A percentile compares a stretch with the other conserved stretches of the same genome.
phyloP scores from a whole-genome alignment of 2,329 filamentous ascomycete genomes.

The Fusarium setosum region DNA sequence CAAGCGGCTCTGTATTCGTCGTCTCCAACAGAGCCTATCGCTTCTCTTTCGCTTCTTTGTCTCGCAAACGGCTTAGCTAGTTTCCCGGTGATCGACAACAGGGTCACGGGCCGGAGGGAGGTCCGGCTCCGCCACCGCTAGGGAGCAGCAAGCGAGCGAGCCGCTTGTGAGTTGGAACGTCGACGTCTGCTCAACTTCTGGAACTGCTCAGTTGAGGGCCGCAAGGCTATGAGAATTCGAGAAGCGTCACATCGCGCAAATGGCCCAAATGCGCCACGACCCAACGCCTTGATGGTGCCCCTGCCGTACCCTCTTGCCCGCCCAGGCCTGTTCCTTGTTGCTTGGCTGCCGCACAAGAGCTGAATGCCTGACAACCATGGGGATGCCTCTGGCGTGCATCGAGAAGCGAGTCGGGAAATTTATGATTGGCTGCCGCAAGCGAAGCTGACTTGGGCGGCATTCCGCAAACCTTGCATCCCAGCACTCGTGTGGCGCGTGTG shows the following conservation, averaged over 20 bases:
- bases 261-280: neutral
- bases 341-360: constrained; percentile 5
- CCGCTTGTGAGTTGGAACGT: neutral
- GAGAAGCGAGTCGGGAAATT: constrained; percentile 46
- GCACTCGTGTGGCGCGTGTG: neutral
- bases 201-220: neutral
- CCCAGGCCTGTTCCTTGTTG: neutral
- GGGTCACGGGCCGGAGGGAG: neutral
- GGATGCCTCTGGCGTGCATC: constrained; percentile 39
- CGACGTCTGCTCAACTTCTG: neutral
- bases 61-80: neutral
- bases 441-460: constrained; percentile 39
- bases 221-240: neutral
- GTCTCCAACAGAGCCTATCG: constrained; percentile 4
- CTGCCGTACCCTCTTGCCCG: neutral
- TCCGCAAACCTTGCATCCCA: constrained; percentile 33
- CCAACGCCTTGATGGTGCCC: constrained; percentile 1
- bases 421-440: constrained; percentile 45
- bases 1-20: constrained; percentile 1
- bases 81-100: constrained; percentile 17
- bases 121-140: neutral
- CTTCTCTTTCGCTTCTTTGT: constrained; percentile 4
- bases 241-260: constrained; percentile 6
- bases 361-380: constrained; percentile 27
- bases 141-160: constrained; percentile 2